A percentile compares a stretch with the other conserved stretches of the same genome.
phyloP scores from a whole-genome alignment of 2,329 filamentous ascomycete genomes.

The Cladosporium sp. region DNA sequence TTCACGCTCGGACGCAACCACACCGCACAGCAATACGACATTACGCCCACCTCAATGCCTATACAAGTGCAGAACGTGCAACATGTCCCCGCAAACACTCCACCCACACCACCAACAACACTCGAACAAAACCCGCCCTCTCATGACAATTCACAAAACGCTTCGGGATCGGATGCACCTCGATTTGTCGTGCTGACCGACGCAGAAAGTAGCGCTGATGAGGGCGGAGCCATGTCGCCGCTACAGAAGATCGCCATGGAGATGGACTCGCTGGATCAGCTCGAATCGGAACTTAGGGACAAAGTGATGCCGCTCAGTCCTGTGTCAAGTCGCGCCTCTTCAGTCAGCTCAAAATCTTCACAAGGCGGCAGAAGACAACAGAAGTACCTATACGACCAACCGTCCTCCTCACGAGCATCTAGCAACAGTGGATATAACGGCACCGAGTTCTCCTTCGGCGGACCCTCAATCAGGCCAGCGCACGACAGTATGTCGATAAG shows the following conservation, averaged over 20 bases:
- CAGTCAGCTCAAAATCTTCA: slow-evolving; percentile 53
- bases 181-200: slow-evolving; percentile 34
- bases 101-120: slow-evolving; percentile 76
- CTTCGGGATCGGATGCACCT: slow-evolving; percentile 26
- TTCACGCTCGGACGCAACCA: slow-evolving; percentile 86
- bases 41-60: slow-evolving; percentile 64
- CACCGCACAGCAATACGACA: slow-evolving; percentile 89
- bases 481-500: slow-evolving; percentile 37
- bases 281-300: slow-evolving; percentile 46
- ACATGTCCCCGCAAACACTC: slow-evolving; percentile 70
- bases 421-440: slow-evolving; percentile 27
- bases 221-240: slow-evolving; percentile 56
- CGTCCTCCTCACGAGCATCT: slow-evolving; percentile 32
- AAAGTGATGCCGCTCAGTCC: slow-evolving; percentile 63
- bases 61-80: slow-evolving; percentile 81
- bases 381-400: slow-evolving; percentile 42
- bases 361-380: slow-evolving; percentile 36
- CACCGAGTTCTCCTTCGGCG: slow-evolving; percentile 34
- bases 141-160: slow-evolving; percentile 26
- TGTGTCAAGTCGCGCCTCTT: slow-evolving; percentile 58
- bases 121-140: slow-evolving; percentile 61
- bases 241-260: slow-evolving; percentile 69
- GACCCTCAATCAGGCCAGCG: slow-evolving; percentile 21
- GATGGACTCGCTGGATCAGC: slow-evolving; percentile 56
- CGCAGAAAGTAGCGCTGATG: slow-evolving; percentile 70